Evolutionary conservation across 306 rosid species (phyloP), one percentile per base, ranked within the genome.

Genomic region (Astragalus membranaceus): DNA sequence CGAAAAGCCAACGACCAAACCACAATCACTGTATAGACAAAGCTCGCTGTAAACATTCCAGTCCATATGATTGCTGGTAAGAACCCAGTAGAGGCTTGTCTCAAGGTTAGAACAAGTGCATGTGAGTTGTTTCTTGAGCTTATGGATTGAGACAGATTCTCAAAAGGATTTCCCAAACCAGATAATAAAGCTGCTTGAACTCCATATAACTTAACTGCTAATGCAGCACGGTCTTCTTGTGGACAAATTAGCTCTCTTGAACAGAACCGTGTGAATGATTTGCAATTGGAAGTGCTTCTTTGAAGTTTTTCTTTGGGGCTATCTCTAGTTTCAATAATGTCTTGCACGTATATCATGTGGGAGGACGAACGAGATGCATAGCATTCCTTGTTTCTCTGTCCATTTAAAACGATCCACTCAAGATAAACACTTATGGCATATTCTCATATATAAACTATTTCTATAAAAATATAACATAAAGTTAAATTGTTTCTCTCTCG

Each of bases 21-120:
- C 23, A 76, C 75, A 48, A 76, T 41, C 14, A 59, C 29, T 3
- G 57, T 76, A 48, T 76, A 76, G 3, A 42, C 10, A 39, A 50
- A 69, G 58, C 70, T 76, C 64, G 60, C 5, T 30, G 48, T 58
- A 60, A 76, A 68, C 75, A 76, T 76, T 60, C 80, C 75, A 16
- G 64, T 76, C 75, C 80, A 76, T 39, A 76, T 29, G 26, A 59
- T 68, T 42, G 75, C 64, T 29, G 80, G 75, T 30, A 76, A 69
- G 64, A 76, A 68, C 1, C 64, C 43, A 13, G 12, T 16, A 10
- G 61, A 76, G 4, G 80, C 80, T 76, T 68, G 44, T 12, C 30
- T 8, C 13, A 59, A 12, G 30, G 46, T 68, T 49, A 50, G 53
- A 49, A 5, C 14, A n/a, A 8, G 10, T 39, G 17, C 11, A 2